These are phyloP conservation scores for Euphorbia peplus DNA, from an alignment of 345 rosid species.

Conservation along the genomic window DNA sequence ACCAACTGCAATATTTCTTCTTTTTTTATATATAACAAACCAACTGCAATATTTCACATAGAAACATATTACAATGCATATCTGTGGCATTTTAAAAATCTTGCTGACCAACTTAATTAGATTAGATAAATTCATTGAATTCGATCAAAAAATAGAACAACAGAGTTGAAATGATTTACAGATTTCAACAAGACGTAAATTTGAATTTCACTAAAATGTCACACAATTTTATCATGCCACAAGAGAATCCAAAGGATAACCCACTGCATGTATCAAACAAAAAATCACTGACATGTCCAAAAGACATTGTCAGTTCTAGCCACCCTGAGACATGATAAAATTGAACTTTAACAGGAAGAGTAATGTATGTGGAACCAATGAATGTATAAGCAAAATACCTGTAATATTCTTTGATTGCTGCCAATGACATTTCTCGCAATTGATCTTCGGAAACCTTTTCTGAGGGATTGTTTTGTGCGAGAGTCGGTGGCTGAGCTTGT, in stretches of 20 bases:
- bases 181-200: background rate
- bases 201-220: background rate
- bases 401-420: slow-evolving; percentile 86
- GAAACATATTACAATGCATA: no score
- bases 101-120: background rate
- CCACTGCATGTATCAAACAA: background rate
- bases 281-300: background rate
- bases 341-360: background rate
- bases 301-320: background rate
- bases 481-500: slow-evolving; percentile 38
- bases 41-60: background rate
- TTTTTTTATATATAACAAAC: no score
- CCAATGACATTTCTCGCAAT: slow-evolving; percentile 53
- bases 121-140: background rate
- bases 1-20: background rate
- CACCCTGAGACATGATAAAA: background rate
- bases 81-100: no score
- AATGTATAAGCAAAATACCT: slow-evolving; percentile 53
- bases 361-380: background rate
- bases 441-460: slow-evolving; percentile 64
- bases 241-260: background rate
- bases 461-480: slow-evolving; percentile 39
- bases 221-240: background rate
- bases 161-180: background rate
- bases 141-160: background rate